A percentile compares a stretch with the other conserved stretches of the same genome.
phyloP scores from a whole-genome alignment of 2,329 filamentous ascomycete genomes.

The Fusarium xylarioides region DNA sequence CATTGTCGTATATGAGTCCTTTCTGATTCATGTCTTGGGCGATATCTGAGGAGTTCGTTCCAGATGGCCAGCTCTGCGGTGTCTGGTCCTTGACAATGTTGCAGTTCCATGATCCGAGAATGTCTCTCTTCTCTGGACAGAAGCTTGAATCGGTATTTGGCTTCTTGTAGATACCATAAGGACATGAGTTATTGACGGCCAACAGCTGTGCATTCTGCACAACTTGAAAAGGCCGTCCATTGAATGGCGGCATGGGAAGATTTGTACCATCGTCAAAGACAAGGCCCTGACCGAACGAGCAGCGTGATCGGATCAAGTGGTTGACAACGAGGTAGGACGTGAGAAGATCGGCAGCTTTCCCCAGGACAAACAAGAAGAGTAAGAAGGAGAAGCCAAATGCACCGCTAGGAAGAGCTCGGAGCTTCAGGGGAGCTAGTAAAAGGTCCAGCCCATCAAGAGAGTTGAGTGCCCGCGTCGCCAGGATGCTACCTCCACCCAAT shows the following conservation, averaged over 20 bases:
- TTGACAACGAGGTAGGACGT: background rate
- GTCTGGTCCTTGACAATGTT: background rate
- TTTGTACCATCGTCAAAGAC: background rate
- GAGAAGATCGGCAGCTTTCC: background rate
- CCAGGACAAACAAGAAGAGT: background rate
- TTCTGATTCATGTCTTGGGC: background rate
- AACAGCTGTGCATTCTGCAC: background rate
- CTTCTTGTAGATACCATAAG: background rate
- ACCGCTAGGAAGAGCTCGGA: background rate
- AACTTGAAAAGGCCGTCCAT: background rate
- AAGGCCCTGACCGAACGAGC: background rate
- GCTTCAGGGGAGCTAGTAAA: background rate
- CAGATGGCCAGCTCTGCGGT: background rate
- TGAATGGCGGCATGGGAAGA: background rate
- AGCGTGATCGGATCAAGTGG: background rate
- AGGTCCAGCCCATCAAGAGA: background rate
- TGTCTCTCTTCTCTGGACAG: background rate
- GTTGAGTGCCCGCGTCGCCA: background rate
- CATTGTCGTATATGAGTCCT: background rate
- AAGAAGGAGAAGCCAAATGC: background rate
- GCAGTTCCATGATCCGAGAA: background rate
- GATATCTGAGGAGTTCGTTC: background rate
- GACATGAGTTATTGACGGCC: background rate
- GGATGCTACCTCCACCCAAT: background rate
- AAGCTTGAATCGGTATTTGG: background rate